Evolutionary conservation across 2,329 filamentous ascomycete genomes (phyloP).

Genomic region (Periconia macrospinosa): DNA sequence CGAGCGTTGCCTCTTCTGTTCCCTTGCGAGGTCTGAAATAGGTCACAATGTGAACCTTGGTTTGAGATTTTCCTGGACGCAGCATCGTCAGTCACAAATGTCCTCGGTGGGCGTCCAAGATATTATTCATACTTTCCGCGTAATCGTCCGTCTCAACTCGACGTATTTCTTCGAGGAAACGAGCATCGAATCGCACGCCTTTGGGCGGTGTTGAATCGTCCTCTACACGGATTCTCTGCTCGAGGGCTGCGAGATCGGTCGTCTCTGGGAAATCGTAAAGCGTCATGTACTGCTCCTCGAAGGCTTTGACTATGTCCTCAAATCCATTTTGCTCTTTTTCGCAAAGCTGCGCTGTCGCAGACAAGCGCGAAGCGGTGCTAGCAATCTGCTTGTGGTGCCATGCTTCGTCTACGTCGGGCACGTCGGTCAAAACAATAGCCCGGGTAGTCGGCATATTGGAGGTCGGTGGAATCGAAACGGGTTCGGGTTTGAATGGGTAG

Average conservation of each 20-base stretch:
- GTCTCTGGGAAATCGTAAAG: not conserved
- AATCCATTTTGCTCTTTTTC: not conserved
- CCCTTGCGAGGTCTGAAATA: not conserved
- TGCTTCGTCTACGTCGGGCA: not conserved
- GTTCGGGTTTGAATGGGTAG: too few relatives aligned
- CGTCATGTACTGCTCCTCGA: not conserved
- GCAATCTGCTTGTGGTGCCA: not conserved
- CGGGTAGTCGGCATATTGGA: not conserved
- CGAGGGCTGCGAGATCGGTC: not conserved
- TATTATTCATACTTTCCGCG: not conserved
- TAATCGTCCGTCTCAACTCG: not conserved
- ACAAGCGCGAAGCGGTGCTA: not conserved
- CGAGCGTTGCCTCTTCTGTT: not conserved
- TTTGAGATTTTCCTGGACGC: not conserved
- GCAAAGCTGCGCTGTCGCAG: not conserved
- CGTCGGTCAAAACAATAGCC: not conserved
- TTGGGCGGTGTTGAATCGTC: not conserved
- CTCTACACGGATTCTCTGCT: not conserved
- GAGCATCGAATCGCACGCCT: not conserved
- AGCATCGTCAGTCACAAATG: not conserved
- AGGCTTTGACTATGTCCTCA: not conserved
- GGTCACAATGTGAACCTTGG: not conserved
- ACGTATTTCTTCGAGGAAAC: not conserved
- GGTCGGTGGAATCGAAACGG: not conserved
- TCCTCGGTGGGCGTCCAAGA: not conserved